Evolutionary conservation across 306 rosid genomes (phyloP).

Genomic region (Cajanus cajan): DNA sequence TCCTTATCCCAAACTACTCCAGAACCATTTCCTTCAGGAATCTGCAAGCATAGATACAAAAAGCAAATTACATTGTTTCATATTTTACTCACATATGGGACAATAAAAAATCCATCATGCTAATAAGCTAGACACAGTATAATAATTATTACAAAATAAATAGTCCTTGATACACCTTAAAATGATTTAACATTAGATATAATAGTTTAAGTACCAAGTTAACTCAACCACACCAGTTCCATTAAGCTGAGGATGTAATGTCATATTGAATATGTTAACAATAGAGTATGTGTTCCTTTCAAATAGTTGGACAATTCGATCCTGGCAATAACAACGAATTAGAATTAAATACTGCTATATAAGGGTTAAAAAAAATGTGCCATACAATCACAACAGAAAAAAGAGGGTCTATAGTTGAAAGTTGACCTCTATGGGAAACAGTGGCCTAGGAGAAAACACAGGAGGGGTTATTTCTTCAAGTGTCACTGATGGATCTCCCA

Average conservation of each 20-base stretch:
- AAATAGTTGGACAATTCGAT: constrained; percentile 80
- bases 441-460: constrained; percentile 61
- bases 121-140: constrained; percentile 6
- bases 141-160: constrained; percentile 14
- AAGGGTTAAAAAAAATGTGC: constrained; percentile 2
- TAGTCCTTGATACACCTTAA: neutral
- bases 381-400: constrained; percentile 3
- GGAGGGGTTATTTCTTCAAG: constrained; percentile 81
- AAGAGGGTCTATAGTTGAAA: constrained; percentile 3
- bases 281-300: constrained; percentile 88
- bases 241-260: constrained; percentile 93
- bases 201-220: constrained; percentile 18
- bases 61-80: neutral
- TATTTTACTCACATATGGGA: neutral
- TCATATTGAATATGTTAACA: constrained; percentile 89
- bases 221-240: constrained; percentile 94
- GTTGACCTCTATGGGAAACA: constrained; percentile 88
- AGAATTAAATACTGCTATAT: too few species aligned
- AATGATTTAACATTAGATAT: neutral
- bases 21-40: constrained; percentile 99
- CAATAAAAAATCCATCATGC: neutral
- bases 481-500: constrained; percentile 85
- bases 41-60: constrained; percentile 43
- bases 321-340: constrained; percentile 48
- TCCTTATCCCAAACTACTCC: constrained; percentile 95